phyloP scores from a whole-genome alignment of 345 rosid species.

The Corchorus capsularis region DNA sequence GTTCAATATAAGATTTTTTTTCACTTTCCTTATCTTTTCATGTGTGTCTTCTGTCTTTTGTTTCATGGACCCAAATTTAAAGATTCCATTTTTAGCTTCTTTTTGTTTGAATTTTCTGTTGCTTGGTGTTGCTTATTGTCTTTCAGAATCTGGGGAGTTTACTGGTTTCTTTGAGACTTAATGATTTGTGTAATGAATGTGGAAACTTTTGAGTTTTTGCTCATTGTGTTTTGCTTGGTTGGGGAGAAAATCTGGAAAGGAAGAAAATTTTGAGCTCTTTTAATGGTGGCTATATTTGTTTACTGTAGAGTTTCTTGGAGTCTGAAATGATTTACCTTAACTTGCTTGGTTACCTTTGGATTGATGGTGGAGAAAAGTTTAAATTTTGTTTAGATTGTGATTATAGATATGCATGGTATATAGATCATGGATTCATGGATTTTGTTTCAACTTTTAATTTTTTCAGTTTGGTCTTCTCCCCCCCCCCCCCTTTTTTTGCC shows the following conservation, averaged over 20 bases:
- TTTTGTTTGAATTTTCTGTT: neutral
- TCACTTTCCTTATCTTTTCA: too few species aligned
- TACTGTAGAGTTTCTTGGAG: neutral
- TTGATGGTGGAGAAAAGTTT: neutral
- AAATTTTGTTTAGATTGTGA: too few species aligned
- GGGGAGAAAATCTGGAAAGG: conserved; percentile 5
- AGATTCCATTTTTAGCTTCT: neutral
- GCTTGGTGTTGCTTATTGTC: neutral
- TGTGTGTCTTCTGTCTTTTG: neutral
- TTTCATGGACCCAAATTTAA: conserved; percentile 5
- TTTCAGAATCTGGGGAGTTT: conserved; percentile 1
- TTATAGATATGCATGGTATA: neutral
- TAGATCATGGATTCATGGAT: neutral
- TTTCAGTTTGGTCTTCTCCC: neutral
- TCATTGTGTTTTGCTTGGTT: neutral
- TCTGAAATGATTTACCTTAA: too few species aligned
- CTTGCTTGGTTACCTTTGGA: neutral
- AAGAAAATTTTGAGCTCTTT: neutral
- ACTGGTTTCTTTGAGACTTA: neutral
- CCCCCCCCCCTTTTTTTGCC: too few species aligned
- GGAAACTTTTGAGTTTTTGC: neutral
- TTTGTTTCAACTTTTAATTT: neutral
- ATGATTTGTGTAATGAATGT: neutral
- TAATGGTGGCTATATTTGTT: neutral
- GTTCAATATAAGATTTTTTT: too few species aligned